Evolutionary conservation across 2,329 filamentous ascomycete species (phyloP), one percentile per base, ranked within the genome.

Genomic region (Phialophora verrucosa): DNA sequence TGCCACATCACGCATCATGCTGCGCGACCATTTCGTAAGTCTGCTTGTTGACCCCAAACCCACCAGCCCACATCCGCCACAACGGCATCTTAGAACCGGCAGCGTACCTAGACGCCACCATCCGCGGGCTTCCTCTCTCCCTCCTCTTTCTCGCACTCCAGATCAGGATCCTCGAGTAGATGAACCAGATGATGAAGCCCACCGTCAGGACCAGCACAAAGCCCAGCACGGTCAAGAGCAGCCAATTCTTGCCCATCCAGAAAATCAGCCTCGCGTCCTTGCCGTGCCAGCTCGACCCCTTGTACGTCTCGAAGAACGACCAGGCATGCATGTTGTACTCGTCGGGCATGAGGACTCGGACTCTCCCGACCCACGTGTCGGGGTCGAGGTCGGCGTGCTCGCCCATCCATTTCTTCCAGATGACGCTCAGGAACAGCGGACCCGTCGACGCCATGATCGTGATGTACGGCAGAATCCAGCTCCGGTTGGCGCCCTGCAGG

Each of bases 371-470:
- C 82, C 79, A 51, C 77, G 76, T 11, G 78, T 83, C 51, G 53
- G 78, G 78, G 51, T 74, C 73, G 1, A 79, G 76, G 27, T 76
- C 73, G 6, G 75, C 73, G 44, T 79, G 80, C 20, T 81, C 79
- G 38, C 83, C 82, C 76, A 88, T 87, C 77, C 91, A 93, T 76
- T 91, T 87, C 74, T 90, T 88, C 88, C 90, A 91, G 66, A 91
- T 85, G 49, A 93, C 85, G 63, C 87, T 91, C 54, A 93, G 78
- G 80, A 92, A 93, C 32, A 93, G 80, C 0, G 91, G 91, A 0
- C 91, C 91, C 0, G 91, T 91, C 10, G 87, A 88, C 55, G 90
- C 89, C 91, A 93, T 93, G 73, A 93, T 89, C 27, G 89, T 91
- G 73, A 91, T 89, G 76, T 93, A 92, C 17, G 88, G 85, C 68